Base-by-base conservation (phyloP, 2,329 filamentous ascomycete genomes). In the Colletotrichum limetticola region DNA sequence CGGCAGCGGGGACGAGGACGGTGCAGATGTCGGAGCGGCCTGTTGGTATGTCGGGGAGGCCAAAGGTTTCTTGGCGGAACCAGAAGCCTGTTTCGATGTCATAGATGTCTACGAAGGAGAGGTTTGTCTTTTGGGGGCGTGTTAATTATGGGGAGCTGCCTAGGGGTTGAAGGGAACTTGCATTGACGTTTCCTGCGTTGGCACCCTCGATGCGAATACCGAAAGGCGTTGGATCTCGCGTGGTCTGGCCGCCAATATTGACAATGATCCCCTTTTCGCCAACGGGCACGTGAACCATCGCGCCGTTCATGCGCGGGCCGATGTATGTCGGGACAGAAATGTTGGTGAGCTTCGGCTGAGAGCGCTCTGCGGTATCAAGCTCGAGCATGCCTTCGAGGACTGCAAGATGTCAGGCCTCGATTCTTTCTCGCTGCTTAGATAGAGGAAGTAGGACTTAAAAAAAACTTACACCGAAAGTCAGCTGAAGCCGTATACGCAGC, bases 41-140 rank as follows among this genome's bases (percentile, higher is more conserved):
- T 22, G 57, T 60, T 22, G 75, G 75, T 30, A 74, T 74, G 9
- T 70, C 60, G 9, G 71, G 59, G 9, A 74, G 53, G 24, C 74
- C 74, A 55, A 76, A 77, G 1, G 75, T 77, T 58, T 75, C 62
- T 61, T 77, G 75, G 8, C 71, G 76, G 70, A 77, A 77, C 76
- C 75, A 77, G 55, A 72, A 72, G 55, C 74, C 74, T 19, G 61
- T 74, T n/a, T 75, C 64, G 42, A 76, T 73, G 56, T 76, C 75
- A 66, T 76, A 76, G 6, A 76, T 74, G 60, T 76, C 75, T 19
- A 74, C 74, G 62, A 76, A 76, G 9, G 64, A 55, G 22, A 75
- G 57, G n/a, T 66, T 65, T 26, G 74, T 76, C 75, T 76, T 19
- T n/a, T n/a, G 3, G 35, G 11, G 11, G 1, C 1, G 2, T 7